Conservation (phyloP, 306 rosid genomes). For the Phaseolus lunatus region DNA sequence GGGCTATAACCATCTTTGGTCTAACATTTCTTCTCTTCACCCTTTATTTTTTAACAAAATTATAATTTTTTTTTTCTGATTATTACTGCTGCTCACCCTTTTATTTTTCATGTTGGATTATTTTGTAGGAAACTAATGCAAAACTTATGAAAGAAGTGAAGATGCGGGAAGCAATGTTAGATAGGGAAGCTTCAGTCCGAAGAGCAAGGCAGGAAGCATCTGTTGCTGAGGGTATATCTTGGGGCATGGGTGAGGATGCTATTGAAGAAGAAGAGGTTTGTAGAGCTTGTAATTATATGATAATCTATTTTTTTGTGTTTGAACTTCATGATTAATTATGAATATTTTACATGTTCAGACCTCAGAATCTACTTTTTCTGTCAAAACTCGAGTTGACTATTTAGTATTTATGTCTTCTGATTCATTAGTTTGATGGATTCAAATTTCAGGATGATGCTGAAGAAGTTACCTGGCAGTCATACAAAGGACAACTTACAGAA, state of each 20-base stretch:
- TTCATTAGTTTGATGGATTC: conserved; percentile 43
- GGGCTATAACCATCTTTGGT: neutral
- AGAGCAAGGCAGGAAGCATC: conserved; percentile 86
- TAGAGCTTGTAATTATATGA: conserved; percentile 40
- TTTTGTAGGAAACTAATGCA: conserved; percentile 69
- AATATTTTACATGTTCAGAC: conserved; percentile 16
- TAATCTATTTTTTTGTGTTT: conserved; percentile 15
- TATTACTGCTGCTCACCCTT: conserved; percentile 12
- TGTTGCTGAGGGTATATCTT: conserved; percentile 85
- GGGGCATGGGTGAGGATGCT: conserved; percentile 99
- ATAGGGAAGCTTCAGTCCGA: conserved; percentile 90
- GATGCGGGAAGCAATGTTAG: conserved; percentile 66
- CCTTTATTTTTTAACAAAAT: neutral
- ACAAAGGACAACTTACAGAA: conserved; percentile 91
- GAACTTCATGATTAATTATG: conserved; percentile 28
- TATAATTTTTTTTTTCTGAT: neutral
- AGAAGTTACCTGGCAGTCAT: conserved; percentile 96
- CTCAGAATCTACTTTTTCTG: conserved; percentile 34
- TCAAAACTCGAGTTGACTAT: conserved; percentile 33
- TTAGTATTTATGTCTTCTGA: conserved; percentile 34
- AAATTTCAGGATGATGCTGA: conserved; percentile 79
- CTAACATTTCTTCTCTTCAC: neutral
- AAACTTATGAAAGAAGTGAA: conserved; percentile 65
- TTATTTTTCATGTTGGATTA: conserved; percentile 15
- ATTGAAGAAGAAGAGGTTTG: conserved; percentile 91